phyloP scores from a whole-genome alignment of 208 protist genomes.

The Wallacemonas sp. region DNA sequence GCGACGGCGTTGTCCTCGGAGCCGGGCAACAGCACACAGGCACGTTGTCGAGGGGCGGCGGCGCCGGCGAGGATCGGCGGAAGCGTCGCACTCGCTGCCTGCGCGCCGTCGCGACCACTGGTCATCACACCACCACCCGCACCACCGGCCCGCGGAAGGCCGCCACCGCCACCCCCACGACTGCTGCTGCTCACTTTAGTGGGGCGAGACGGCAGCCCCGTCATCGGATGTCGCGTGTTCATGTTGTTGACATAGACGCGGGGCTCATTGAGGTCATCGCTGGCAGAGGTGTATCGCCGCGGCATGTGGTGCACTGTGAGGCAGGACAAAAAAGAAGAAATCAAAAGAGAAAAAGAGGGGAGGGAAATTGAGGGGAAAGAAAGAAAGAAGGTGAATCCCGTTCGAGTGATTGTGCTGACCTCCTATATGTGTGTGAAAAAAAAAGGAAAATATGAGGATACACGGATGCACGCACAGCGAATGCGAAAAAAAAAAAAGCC shows the following conservation, averaged over 20 bases:
- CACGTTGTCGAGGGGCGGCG: background rate
- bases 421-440: too few species aligned
- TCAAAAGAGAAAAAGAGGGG: background rate
- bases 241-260: constrained; percentile 88
- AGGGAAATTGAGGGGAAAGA: background rate
- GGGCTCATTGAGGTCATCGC: constrained; percentile 30
- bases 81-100: background rate
- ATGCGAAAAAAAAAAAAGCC: background rate
- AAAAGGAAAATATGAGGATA: too few species aligned
- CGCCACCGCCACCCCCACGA: too few species aligned
- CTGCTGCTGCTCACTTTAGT: constrained; percentile 14
- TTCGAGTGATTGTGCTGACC: too few species aligned
- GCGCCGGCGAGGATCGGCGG: background rate
- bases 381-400: too few species aligned
- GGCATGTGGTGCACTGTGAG: constrained; percentile 15
- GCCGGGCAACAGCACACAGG: background rate
- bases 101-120: too few species aligned
- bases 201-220: constrained; percentile 45
- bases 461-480: too few species aligned
- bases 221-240: constrained; percentile 66
- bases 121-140: background rate
- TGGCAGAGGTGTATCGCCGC: constrained; percentile 21
- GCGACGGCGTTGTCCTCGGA: background rate
- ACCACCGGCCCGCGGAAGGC: background rate
- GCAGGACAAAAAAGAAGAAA: constrained; percentile 18